Evolutionary conservation across 2,329 filamentous ascomycete species (phyloP).

Genomic region (Tolypocladium paradoxum): DNA sequence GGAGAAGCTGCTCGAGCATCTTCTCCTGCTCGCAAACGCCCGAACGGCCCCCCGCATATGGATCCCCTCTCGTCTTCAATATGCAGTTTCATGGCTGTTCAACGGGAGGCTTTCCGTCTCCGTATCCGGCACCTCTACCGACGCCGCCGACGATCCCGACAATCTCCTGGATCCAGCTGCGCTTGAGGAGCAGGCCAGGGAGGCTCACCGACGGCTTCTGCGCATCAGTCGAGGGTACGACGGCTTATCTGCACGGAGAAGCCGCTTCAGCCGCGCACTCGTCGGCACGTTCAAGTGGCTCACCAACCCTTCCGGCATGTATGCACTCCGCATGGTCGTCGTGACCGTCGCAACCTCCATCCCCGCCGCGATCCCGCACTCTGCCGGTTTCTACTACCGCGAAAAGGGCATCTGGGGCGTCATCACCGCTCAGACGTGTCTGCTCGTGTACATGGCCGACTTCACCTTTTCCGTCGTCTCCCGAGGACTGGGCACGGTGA

Average conservation of each 20-base stretch:
- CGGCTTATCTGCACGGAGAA: slow-evolving; percentile 6
- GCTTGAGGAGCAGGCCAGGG: slow-evolving; percentile 19
- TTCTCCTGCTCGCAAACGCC: slow-evolving; percentile 23
- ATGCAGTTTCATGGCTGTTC: slow-evolving; percentile 27
- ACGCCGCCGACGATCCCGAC: slow-evolving; percentile 9
- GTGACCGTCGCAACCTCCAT: slow-evolving; percentile 33
- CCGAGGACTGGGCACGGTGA: slow-evolving; percentile 29
- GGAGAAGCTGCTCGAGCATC: slow-evolving; percentile 23
- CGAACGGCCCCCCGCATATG: slow-evolving; percentile 27
- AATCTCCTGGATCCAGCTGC: slow-evolving; percentile 12
- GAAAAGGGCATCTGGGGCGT: slow-evolving; percentile 41
- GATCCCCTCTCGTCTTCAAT: slow-evolving; percentile 28
- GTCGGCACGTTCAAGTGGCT: slow-evolving; percentile 28
- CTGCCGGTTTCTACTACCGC: slow-evolving; percentile 38
- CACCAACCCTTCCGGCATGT: slow-evolving; percentile 30
- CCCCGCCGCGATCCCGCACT: slow-evolving; percentile 27
- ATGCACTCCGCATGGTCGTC: slow-evolving; percentile 34
- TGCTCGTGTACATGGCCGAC: slow-evolving; percentile 39
- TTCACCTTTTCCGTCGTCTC: slow-evolving; percentile 34
- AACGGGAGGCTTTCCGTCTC: slow-evolving; percentile 10
- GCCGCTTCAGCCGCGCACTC: slow-evolving; percentile 11
- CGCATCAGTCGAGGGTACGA: slow-evolving; percentile 20
- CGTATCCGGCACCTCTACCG: slow-evolving; percentile 8
- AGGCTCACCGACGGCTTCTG: slow-evolving; percentile 21
- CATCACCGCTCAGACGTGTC: slow-evolving; percentile 37